phyloP scores from a whole-genome alignment of 352 stramenopile genomes.

The Phytopythium chamaehyphon region DNA sequence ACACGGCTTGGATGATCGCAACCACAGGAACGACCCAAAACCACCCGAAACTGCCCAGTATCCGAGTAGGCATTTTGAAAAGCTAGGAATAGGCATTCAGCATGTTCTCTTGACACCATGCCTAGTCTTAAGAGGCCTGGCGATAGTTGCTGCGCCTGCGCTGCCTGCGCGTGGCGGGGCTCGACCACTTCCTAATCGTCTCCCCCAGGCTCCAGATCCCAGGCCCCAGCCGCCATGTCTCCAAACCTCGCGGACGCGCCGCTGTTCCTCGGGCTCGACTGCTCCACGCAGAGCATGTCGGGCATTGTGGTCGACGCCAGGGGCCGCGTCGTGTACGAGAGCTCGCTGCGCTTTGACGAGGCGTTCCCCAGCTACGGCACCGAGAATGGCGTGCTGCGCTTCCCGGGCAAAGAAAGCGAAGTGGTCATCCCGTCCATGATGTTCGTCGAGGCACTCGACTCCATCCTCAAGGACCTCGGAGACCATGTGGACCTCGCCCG shows the following conservation, averaged over 20 bases:
- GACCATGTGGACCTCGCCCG: slow-evolving; percentile 31
- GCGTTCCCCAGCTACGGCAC: slow-evolving; percentile 59
- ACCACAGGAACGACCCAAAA: no score
- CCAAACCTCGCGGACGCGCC: background rate
- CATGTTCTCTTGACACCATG: background rate
- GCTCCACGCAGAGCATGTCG: slow-evolving; percentile 85
- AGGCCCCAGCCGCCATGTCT: background rate
- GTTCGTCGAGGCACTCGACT: slow-evolving; percentile 77
- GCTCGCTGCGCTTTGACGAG: slow-evolving; percentile 69
- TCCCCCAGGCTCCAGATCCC: no score
- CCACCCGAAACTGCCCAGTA: no score
- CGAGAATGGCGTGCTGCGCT: slow-evolving; percentile 61
- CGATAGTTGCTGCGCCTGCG: no score
- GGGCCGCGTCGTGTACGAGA: slow-evolving; percentile 41
- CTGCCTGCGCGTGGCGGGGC: no score
- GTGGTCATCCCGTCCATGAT: slow-evolving; percentile 73
- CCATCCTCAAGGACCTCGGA: slow-evolving; percentile 45
- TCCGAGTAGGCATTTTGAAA: background rate
- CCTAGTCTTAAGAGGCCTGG: slow-evolving; percentile 1
- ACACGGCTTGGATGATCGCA: no score
- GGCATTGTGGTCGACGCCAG: slow-evolving; percentile 47
- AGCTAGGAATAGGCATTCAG: background rate
- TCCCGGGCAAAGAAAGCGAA: slow-evolving; percentile 23
- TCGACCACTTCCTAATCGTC: no score
- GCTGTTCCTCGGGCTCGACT: slow-evolving; percentile 70